Evolutionary conservation across 2,329 filamentous ascomycete species (phyloP), one percentile per base, ranked within the genome.

Genomic region (Hortaea werneckii): DNA sequence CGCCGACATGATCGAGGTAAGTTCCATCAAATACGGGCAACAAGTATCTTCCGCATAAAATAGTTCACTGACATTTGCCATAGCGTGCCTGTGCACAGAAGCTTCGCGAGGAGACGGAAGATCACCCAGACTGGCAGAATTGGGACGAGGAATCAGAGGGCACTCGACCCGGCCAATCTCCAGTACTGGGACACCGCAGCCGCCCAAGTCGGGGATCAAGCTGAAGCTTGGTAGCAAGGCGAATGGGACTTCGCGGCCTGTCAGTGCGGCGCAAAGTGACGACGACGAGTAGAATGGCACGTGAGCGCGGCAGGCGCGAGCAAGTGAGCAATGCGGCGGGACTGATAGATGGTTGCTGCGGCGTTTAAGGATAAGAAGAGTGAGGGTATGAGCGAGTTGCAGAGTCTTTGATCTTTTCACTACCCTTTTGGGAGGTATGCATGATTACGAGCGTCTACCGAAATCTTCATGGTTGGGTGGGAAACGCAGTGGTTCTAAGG

Each of bases 1-100:
- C 72, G 90, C 90, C 42, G 89, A 89, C 65, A 75, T 84, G 45
- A 95, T 98, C 67, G 86, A 95, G 77, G 88, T 94, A 72, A 72
- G 81, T 69, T 37, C 8, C n/a, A 27, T n/a, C 12, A 29, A 40
- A 27, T 26, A 9, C 9, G 20, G 20, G 11, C 9, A n/a, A 40
- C 20, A 40, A 10, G 28, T 37, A 20, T 20, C 20, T 20, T 20
- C 20, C 20, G 20, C 20, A 20, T 20, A 4, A 20, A 20, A 20
- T 20, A 20, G 20, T 20, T 20, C 26, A 40, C 40, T 45, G 11
- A 34, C 29, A 38, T 29, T 12, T n/a, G 50, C 38, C 30, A 42
- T 43, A 61, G 58, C 43, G 45, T 41, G 58, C 75, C 43, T 73
- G 71, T 47, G 49, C 77, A 29, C 61, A 69, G 32, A 75, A 77